Evolutionary conservation across 768 basidiomycete species (phyloP).

Genomic region (Auricularia sp.): DNA sequence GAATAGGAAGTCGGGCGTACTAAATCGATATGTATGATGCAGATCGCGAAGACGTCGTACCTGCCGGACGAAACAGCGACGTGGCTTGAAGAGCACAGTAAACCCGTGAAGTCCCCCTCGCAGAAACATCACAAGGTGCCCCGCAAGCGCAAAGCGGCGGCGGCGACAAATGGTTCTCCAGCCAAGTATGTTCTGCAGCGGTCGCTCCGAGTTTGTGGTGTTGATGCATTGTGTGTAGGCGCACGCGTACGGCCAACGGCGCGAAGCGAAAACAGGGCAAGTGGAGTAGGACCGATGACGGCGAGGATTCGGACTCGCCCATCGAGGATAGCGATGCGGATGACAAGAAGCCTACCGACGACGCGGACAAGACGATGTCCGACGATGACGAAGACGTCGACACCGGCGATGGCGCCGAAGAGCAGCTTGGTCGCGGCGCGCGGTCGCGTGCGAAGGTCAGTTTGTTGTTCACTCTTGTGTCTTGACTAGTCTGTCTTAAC

Average conservation of each 20-base stretch:
- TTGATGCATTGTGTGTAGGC: constrained; percentile 19
- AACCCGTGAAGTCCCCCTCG: constrained; percentile 10
- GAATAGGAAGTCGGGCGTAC: not conserved
- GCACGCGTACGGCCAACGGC: not conserved
- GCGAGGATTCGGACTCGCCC: not conserved
- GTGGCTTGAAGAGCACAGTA: constrained; percentile 43
- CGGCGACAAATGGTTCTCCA: constrained; percentile 4
- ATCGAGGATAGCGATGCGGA: not conserved
- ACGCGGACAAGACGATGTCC: constrained; percentile 39
- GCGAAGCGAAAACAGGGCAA: not conserved
- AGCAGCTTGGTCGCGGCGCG: constrained; percentile 21
- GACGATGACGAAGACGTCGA: constrained; percentile 13
- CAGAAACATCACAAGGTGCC: constrained; percentile 7
- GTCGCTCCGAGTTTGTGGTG: not conserved
- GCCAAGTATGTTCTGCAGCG: not conserved
- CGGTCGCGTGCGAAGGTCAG: constrained; percentile 32
- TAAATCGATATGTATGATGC: not conserved
- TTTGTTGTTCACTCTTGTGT: not conserved
- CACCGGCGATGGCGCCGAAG: constrained; percentile 5
- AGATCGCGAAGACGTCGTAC: constrained; percentile 64
- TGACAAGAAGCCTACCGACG: constrained; percentile 7
- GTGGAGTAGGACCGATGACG: not conserved
- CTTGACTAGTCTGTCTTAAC: not conserved
- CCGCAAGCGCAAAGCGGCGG: constrained; percentile 4
- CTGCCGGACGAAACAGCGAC: constrained; percentile 48